Evolutionary conservation across 2,329 filamentous ascomycete genomes (phyloP).

Genomic region (Penicillium verrucosum): DNA sequence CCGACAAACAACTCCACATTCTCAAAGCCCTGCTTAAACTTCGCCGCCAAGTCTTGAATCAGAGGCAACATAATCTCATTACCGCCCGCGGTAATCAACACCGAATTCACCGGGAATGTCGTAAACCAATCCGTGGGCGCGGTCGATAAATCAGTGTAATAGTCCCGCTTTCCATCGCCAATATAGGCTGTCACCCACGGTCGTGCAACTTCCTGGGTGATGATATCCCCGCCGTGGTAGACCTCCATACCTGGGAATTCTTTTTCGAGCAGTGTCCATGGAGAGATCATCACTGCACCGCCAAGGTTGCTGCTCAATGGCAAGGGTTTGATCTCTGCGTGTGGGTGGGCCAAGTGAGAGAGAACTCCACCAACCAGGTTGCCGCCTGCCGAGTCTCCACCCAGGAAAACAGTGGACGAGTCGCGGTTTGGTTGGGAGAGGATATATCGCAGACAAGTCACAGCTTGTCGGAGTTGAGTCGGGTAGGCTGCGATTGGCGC

Average conservation of each 20-base stretch:
- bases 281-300: constrained; percentile 54
- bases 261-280: constrained; percentile 56
- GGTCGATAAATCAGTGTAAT: constrained; percentile 53
- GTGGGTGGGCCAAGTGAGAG: constrained; percentile 52
- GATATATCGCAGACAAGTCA: constrained; percentile 41
- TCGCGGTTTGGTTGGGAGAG: constrained; percentile 32
- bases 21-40: constrained; percentile 43
- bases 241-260: constrained; percentile 41
- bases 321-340: constrained; percentile 49
- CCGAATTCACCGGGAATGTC: constrained; percentile 46
- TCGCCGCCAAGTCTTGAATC: constrained; percentile 51
- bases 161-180: constrained; percentile 39
- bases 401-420: constrained; percentile 39
- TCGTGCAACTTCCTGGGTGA: constrained; percentile 40
- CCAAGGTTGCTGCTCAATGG: constrained; percentile 44
- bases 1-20: constrained; percentile 38
- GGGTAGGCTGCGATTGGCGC: constrained; percentile 47
- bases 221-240: constrained; percentile 53
- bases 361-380: constrained; percentile 42
- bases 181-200: constrained; percentile 53
- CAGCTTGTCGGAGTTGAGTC: constrained; percentile 43
- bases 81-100: constrained; percentile 54
- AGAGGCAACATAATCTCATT: constrained; percentile 57
- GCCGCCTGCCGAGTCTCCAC: constrained; percentile 46
- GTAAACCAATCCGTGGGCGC: constrained; percentile 56